Percentiles rank a stretch among this genome's conserved stretches.
These are phyloP conservation scores for Articulospora tetracladia DNA, from an alignment of 495 filamentous ascomycete genomes.

Conservation along the genomic window DNA sequence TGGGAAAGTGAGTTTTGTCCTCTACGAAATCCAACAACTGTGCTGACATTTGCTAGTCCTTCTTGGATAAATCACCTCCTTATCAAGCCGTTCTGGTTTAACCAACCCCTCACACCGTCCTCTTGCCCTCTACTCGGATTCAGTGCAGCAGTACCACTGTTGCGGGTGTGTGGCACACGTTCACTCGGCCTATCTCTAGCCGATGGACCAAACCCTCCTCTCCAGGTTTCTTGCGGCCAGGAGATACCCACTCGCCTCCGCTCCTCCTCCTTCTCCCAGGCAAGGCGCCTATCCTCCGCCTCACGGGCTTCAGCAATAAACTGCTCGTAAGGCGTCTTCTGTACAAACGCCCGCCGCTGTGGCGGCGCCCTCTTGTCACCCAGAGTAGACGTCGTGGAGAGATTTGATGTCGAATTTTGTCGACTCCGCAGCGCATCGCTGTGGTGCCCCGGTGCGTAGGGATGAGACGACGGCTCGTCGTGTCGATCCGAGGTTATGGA, in stretches of 20 bases:
- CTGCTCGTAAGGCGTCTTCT: background rate
- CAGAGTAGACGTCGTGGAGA: background rate
- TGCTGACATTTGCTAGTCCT: constrained; percentile 11
- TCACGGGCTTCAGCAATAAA: background rate
- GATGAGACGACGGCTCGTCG: background rate
- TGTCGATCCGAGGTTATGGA: background rate
- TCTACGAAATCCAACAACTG: background rate
- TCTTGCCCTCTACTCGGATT: background rate
- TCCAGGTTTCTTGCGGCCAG: constrained; percentile 16
- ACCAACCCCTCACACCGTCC: constrained; percentile 5
- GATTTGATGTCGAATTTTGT: background rate
- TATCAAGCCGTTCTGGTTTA: constrained; percentile 6
- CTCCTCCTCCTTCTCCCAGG: constrained; percentile 5
- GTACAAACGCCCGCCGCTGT: background rate
- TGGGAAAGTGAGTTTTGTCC: constrained; percentile 63
- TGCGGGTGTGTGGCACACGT: background rate
- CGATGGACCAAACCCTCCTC: constrained; percentile 19
- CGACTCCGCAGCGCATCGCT: background rate
- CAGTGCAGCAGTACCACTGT: background rate
- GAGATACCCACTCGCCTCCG: background rate
- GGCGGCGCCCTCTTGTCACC: background rate
- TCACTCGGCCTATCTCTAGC: background rate
- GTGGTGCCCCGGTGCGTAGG: background rate
- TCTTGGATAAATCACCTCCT: constrained; percentile 6
- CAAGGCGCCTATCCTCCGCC: background rate